Evolutionary conservation across 163 green algal genomes (phyloP).

Genomic region (Scenedesmus sp.): DNA sequence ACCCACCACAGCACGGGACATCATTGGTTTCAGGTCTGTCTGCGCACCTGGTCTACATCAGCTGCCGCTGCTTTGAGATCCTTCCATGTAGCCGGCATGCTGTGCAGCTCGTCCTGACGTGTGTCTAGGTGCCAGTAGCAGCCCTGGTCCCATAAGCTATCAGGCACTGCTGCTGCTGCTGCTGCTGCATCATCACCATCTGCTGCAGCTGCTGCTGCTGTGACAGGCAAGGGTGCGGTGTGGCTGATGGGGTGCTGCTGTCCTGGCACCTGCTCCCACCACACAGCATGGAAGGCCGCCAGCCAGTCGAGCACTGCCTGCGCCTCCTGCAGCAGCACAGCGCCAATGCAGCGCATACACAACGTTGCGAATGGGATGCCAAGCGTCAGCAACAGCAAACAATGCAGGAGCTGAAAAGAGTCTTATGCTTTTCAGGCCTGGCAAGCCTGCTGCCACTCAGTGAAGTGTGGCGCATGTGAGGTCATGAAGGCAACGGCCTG

Average conservation of each 20-base stretch:
- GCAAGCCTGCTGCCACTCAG: no score
- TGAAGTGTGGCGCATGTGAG: no score
- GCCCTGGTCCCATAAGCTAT: constrained; percentile 49
- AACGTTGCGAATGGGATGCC: no score
- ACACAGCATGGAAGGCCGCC: constrained; percentile 67
- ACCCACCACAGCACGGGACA: no score
- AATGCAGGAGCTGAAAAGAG: no score
- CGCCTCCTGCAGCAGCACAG: constrained; percentile 41
- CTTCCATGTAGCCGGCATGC: constrained; percentile 12
- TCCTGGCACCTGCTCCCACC: constrained; percentile 54
- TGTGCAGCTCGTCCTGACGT: constrained; percentile 11
- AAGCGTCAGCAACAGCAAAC: no score
- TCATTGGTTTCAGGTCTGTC: no score
- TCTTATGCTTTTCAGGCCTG: no score
- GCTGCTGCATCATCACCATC: not conserved
- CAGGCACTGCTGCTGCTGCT: constrained; percentile 7
- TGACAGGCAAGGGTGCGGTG: not conserved
- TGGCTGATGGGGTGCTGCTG: constrained; percentile 25
- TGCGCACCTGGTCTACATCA: constrained; percentile 5
- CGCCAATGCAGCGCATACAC: not conserved
- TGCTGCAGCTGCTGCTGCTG: constrained; percentile 18
- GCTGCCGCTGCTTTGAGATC: constrained; percentile 15
- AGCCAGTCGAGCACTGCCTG: constrained; percentile 66
- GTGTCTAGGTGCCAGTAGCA: constrained; percentile 57
- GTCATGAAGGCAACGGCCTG: no score